Evolutionary conservation across 1,284 basidiomycete genomes (phyloP), one percentile per base, ranked within the genome.

Genomic region (Ustilago shanxiensis): DNA sequence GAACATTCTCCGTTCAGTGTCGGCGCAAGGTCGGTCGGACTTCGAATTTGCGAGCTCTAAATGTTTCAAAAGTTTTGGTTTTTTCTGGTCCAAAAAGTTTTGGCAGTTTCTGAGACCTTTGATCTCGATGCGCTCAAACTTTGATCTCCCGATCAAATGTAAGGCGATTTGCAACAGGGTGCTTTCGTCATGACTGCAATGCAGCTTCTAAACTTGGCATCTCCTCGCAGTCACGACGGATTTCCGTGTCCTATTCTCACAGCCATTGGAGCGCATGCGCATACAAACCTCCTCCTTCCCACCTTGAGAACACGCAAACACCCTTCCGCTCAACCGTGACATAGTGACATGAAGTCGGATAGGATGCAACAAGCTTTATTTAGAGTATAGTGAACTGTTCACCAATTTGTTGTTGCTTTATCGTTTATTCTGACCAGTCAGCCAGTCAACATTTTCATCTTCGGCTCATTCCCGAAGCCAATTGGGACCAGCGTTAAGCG

Each of bases 1-100:
- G 50, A 52, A 26, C n/a, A n/a, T 52, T 52, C 50, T 54, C 39
- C 9, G 47, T 10, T 4, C 9, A 26, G 26, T 6, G 47, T 49
- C 47, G 47, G 54, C 1, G 24, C 2, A 11, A 22, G 16, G 24
- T 56, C 37, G 57, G 57, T 60, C 47, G 57, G 57, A 60, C 57
- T 60, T 60, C 22, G 18, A 60, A 60, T 39, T 39, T 18, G 33
- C 33, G 57, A 51, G 57, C 57, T 51, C 47, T 51, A 51, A 50
- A 60, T 60, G 33, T 60, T 51, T 60, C 47, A 60, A 37, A 39
- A 49, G 14, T 47, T 45, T 58, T 58, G 35, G 16, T 24, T 18
- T 44, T 44, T 20, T 44, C 41, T 9, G 2, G n/a, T n/a, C 41
- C 20, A n/a, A 41, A n/a, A 44, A 44, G 11, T 44, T 44, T 44